A percentile compares a stretch with the other conserved stretches of the same genome.
Evolutionary conservation across 352 stramenopile genomes (phyloP).

Genomic region (Pythium pectinolyticum): DNA sequence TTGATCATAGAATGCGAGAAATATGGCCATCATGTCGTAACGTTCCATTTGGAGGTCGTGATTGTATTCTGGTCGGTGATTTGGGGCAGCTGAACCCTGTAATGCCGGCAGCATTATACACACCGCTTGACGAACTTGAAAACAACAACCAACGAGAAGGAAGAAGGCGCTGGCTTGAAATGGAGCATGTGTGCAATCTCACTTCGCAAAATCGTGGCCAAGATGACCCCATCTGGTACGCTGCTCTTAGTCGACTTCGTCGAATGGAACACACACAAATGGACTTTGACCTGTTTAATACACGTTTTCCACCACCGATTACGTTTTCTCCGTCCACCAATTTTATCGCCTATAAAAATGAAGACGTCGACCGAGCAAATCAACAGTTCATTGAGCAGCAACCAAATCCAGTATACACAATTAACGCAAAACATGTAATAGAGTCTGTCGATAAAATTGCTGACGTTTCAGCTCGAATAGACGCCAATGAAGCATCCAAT

Average conservation of each 20-base stretch:
- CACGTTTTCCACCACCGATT: neutral
- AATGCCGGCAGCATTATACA: no score
- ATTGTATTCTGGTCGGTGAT: no score
- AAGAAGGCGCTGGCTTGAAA: no score
- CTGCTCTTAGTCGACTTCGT: neutral
- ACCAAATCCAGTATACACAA: neutral
- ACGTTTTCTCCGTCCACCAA: neutral
- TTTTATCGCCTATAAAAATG: slow-evolving; percentile 10
- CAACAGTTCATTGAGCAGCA: neutral
- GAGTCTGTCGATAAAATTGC: neutral
- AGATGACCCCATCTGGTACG: no score
- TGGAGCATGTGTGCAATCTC: no score
- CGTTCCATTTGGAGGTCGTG: slow-evolving; percentile 13
- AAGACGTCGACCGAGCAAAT: slow-evolving; percentile 5
- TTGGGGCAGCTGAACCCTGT: no score
- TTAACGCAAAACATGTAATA: neutral
- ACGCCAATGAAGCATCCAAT: neutral
- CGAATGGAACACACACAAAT: slow-evolving; percentile 4
- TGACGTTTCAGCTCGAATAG: neutral
- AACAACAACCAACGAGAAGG: no score
- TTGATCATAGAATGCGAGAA: slow-evolving; percentile 12
- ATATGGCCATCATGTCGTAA: slow-evolving; percentile 9
- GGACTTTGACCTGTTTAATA: slow-evolving; percentile 6
- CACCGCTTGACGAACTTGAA: no score
- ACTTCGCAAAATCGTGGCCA: no score